A percentile compares a stretch with the other conserved stretches of the same genome.
Evolutionary conservation across 129 eudicot species (phyloP).

Genomic region (Arctium lappa): DNA sequence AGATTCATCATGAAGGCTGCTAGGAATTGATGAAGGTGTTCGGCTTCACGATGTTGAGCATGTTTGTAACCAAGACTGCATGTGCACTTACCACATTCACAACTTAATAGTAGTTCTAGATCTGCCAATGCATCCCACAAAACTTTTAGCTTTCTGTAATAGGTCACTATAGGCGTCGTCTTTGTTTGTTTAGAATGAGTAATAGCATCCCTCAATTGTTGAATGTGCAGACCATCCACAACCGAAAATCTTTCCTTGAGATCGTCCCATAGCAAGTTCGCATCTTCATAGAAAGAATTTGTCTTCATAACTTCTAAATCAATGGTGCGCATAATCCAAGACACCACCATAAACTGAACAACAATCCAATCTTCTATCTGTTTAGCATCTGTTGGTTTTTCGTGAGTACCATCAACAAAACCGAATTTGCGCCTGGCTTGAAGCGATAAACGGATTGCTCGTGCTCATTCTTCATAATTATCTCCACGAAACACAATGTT

Average conservation of each 20-base stretch:
- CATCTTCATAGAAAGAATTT: background rate
- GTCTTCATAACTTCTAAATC: background rate
- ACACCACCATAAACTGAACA: background rate
- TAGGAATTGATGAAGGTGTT: background rate
- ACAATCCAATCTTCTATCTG: too few relatives aligned
- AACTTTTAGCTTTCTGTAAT: background rate
- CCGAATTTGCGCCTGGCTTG: too few relatives aligned
- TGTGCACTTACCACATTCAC: background rate
- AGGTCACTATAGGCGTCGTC: background rate
- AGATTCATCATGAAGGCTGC: background rate
- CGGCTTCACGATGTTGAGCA: background rate
- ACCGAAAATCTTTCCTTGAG: background rate
- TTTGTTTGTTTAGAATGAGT: background rate
- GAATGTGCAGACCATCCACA: background rate
- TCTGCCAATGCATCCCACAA: background rate
- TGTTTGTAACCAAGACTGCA: background rate
- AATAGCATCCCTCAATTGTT: background rate
- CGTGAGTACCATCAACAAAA: too few relatives aligned
- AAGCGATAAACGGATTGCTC: too few relatives aligned
- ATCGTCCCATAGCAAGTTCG: background rate
- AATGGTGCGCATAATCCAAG: background rate
- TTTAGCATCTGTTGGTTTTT: too few relatives aligned
- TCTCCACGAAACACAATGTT: too few relatives aligned
- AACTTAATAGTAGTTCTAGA: too few relatives aligned
- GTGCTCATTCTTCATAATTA: too few relatives aligned